These are phyloP conservation scores for Bruguiera gymnorhiza DNA, from an alignment of 345 rosid genomes.

Conservation along the genomic window DNA sequence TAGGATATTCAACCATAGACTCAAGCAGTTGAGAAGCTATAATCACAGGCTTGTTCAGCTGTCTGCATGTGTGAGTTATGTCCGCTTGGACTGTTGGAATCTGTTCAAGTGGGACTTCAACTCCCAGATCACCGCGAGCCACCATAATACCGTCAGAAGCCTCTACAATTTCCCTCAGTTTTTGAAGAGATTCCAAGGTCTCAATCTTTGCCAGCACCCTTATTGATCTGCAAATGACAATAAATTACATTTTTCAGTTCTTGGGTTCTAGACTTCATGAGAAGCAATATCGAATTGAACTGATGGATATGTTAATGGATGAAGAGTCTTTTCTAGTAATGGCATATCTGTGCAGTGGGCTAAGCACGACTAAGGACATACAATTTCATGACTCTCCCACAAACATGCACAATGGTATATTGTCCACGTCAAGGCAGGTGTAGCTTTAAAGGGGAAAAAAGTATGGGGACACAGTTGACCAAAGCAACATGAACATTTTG, in stretches of 20 bases:
- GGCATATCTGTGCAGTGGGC: background rate
- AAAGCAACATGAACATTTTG: too few species aligned
- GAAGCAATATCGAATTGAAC: background rate
- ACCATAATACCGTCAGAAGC: slow-evolving; percentile 77
- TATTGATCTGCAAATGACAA: slow-evolving; percentile 38
- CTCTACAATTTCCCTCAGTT: slow-evolving; percentile 53
- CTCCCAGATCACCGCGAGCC: slow-evolving; percentile 80
- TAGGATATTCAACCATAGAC: slow-evolving; percentile 77
- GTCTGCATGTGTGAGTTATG: slow-evolving; percentile 47
- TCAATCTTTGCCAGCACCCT: slow-evolving; percentile 70
- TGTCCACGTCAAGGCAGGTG: too few species aligned
- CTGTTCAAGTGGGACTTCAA: slow-evolving; percentile 68
- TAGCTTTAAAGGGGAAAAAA: too few species aligned
- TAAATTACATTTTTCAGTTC: background rate
- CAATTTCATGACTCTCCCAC: too few species aligned
- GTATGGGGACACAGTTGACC: too few species aligned
- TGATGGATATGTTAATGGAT: background rate
- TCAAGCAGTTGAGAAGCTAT: slow-evolving; percentile 77
- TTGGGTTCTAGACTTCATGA: background rate
- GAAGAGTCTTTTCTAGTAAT: background rate
- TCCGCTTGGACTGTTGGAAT: slow-evolving; percentile 64
- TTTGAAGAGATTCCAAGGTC: slow-evolving; percentile 59
- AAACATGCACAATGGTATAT: too few species aligned
- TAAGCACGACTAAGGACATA: background rate
- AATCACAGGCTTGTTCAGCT: slow-evolving; percentile 69